Evolutionary conservation across 2,329 filamentous ascomycete genomes (phyloP).

Genomic region (Stemphylium lycopersici): DNA sequence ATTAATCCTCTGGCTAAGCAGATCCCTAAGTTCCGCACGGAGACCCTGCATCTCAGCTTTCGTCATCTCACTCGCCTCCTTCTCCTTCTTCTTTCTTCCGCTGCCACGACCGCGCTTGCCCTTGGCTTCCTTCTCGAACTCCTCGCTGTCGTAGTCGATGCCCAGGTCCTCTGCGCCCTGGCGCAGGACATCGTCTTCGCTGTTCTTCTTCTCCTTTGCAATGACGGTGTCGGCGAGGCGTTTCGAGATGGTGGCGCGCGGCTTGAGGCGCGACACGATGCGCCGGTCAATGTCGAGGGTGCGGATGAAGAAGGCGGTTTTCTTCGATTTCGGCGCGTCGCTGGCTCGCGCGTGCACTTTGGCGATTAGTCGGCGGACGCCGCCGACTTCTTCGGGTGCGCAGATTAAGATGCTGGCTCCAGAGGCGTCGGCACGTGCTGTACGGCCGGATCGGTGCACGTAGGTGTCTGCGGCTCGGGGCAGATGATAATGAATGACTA

Average conservation of each 20-base stretch:
- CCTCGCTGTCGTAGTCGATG: constrained; percentile 90
- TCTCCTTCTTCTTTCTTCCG: constrained; percentile 75
- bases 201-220: constrained; percentile 84
- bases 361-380: constrained; percentile 80
- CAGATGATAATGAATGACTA: constrained; percentile 94
- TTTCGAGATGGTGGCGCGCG: constrained; percentile 81
- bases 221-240: constrained; percentile 80
- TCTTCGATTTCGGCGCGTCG: constrained; percentile 56
- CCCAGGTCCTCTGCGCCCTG: constrained; percentile 89
- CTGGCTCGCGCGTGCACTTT: constrained; percentile 77
- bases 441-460: constrained; percentile 93
- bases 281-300: constrained; percentile 84
- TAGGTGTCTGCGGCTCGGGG: constrained; percentile 91
- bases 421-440: constrained; percentile 77
- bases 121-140: constrained; percentile 68
- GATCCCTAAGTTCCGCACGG: constrained; percentile 72
- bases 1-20: constrained; percentile 78
- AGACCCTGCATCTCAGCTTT: constrained; percentile 76
- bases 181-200: constrained; percentile 83
- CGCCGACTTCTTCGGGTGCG: constrained; percentile 85
- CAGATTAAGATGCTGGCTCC: constrained; percentile 89
- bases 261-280: constrained; percentile 75
- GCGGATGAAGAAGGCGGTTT: constrained; percentile 70
- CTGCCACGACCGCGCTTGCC: constrained; percentile 69
- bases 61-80: constrained; percentile 68